Percentiles rank a stretch among this genome's conserved stretches.
These are phyloP conservation scores for Epichloe typhina DNA, from an alignment of 2,329 filamentous ascomycete genomes.

Conservation along the genomic window DNA sequence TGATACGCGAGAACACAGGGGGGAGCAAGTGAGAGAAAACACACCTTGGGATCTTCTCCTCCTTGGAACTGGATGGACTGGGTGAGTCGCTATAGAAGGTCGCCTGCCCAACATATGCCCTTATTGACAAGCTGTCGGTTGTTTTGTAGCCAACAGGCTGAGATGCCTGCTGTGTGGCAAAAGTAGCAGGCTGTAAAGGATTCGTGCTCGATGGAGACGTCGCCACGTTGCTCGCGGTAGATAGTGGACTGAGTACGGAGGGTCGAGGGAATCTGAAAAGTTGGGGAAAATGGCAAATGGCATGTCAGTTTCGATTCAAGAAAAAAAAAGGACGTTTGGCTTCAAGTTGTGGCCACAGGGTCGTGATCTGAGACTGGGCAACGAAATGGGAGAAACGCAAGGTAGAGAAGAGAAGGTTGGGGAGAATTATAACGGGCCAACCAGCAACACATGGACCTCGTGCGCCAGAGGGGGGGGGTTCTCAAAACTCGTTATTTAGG, in stretches of 20 bases:
- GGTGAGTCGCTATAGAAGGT: conserved; percentile 26
- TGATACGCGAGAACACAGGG: neutral
- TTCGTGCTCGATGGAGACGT: conserved; percentile 31
- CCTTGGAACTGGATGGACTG: conserved; percentile 20
- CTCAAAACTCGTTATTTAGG: neutral
- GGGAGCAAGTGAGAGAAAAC: conserved; percentile 6
- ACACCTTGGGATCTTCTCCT: conserved; percentile 19
- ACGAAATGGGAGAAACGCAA: neutral
- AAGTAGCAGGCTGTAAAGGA: conserved; percentile 15
- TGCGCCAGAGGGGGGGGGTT: neutral
- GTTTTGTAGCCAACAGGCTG: conserved; percentile 7
- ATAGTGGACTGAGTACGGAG: conserved; percentile 37
- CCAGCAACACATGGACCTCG: neutral
- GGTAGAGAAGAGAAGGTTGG: neutral
- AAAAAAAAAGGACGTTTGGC: neutral
- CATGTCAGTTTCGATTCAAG: neutral
- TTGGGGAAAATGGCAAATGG: neutral
- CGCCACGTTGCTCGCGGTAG: conserved; percentile 27
- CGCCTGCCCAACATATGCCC: conserved; percentile 12
- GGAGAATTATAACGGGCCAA: neutral
- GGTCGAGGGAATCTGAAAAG: conserved; percentile 32
- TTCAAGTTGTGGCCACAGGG: neutral
- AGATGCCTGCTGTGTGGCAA: conserved; percentile 14
- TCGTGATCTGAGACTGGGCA: neutral
- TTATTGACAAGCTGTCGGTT: conserved; percentile 3